phyloP scores from a whole-genome alignment of 2,329 filamentous ascomycete genomes.

The Neophaeococcomyces mojaviensis region DNA sequence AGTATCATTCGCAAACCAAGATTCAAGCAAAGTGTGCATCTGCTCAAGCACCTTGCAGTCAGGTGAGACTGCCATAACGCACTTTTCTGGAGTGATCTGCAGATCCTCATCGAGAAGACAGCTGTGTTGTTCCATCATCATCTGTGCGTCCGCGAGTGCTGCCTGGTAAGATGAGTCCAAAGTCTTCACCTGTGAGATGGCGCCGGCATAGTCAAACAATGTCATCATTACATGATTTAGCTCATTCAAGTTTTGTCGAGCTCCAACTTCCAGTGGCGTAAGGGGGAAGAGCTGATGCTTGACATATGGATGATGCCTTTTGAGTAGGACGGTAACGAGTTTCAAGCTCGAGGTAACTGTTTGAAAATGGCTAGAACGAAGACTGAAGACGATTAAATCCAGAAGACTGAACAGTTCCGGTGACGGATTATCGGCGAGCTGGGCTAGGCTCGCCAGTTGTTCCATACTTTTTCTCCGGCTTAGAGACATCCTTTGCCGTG shows the following conservation, averaged over 20 bases:
- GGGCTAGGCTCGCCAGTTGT: slow-evolving; percentile 69
- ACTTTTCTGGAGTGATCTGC: slow-evolving; percentile 35
- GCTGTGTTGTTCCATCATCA: slow-evolving; percentile 21
- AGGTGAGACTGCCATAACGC: slow-evolving; percentile 11
- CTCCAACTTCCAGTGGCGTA: slow-evolving; percentile 26
- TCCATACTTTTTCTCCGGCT: slow-evolving; percentile 85
- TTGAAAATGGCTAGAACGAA: slow-evolving; percentile 76
- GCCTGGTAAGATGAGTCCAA: slow-evolving; percentile 37
- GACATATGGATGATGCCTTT: slow-evolving; percentile 81
- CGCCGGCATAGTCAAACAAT: slow-evolving; percentile 31
- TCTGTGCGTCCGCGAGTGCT: slow-evolving; percentile 33
- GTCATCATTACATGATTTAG: slow-evolving; percentile 35
- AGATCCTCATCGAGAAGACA: slow-evolving; percentile 41
- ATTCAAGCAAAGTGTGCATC: slow-evolving; percentile 56
- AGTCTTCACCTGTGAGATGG: slow-evolving; percentile 31
- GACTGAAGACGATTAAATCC: slow-evolving; percentile 78
- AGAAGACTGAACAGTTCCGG: slow-evolving; percentile 88
- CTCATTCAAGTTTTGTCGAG: slow-evolving; percentile 48
- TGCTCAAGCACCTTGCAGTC: slow-evolving; percentile 39
- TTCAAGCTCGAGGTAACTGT: slow-evolving; percentile 86
- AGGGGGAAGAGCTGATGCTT: slow-evolving; percentile 63
- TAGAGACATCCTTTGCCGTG: slow-evolving; percentile 46
- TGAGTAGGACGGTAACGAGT: slow-evolving; percentile 75
- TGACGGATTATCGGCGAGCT: slow-evolving; percentile 67
- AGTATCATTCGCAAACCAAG: slow-evolving; percentile 82